A percentile compares a stretch with the other conserved stretches of the same genome.
Conservation (phyloP, 495 filamentous ascomycete species). For the Staphylotrichum tortipilum region DNA sequence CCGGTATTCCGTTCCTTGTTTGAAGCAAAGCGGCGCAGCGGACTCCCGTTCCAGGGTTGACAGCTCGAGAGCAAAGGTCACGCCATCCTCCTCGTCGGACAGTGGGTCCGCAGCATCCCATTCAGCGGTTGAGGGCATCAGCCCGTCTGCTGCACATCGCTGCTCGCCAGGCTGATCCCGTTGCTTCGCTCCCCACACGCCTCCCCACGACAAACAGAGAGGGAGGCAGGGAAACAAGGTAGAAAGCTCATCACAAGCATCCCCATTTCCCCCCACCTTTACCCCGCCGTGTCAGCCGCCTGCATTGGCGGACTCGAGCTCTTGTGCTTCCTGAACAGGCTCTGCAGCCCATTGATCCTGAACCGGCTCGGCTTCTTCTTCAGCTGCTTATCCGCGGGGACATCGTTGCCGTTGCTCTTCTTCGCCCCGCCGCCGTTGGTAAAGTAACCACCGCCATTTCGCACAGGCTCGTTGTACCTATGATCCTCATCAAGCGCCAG, state of each 20-base stretch:
- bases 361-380: slow-evolving; percentile 44
- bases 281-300: slow-evolving; percentile 21
- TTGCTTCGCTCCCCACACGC: background rate
- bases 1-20: too few species aligned
- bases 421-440: slow-evolving; percentile 8
- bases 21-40: too few species aligned
- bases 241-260: background rate
- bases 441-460: slow-evolving; percentile 4
- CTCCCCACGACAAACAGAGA: background rate
- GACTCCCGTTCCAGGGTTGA: too few species aligned
- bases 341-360: slow-evolving; percentile 34
- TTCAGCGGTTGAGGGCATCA: too few species aligned
- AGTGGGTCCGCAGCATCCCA: too few species aligned
- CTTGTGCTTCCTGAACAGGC: slow-evolving; percentile 37
- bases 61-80: too few species aligned
- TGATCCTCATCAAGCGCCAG: slow-evolving; percentile 9
- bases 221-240: background rate
- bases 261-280: background rate
- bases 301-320: slow-evolving; percentile 32
- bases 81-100: too few species aligned
- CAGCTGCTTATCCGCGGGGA: slow-evolving; percentile 21
- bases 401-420: slow-evolving; percentile 19
- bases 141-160: too few species aligned
- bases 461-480: slow-evolving; percentile 4
- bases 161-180: too few species aligned